Evolutionary conservation across 2,329 filamentous ascomycete species (phyloP).

Genomic region (Ascochyta rabiei): DNA sequence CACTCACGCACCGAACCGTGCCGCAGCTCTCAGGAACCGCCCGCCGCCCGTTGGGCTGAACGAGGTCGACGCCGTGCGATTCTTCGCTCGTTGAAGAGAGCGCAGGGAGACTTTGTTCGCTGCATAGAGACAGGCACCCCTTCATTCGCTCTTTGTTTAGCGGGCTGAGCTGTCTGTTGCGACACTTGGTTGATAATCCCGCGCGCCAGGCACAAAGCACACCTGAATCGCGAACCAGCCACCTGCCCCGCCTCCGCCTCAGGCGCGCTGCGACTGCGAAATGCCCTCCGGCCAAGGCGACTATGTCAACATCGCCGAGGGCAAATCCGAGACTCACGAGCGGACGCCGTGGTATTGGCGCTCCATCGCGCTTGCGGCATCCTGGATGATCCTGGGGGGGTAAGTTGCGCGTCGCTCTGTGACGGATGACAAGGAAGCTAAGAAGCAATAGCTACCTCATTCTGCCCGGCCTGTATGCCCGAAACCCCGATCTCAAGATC

Average conservation of each 20-base stretch:
- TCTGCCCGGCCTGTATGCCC: constrained; percentile 55
- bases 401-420: constrained; percentile 30
- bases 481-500: constrained; percentile 47
- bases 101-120: not conserved
- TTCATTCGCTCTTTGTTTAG: constrained; percentile 1
- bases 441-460: constrained; percentile 53
- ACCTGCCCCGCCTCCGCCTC: constrained; percentile 22
- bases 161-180: not conserved
- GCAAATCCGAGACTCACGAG: constrained; percentile 27
- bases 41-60: constrained; percentile 13
- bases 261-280: constrained; percentile 30
- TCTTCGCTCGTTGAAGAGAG: constrained; percentile 3
- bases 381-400: constrained; percentile 58
- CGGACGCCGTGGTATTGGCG: constrained; percentile 56
- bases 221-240: constrained; percentile 28
- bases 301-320: constrained; percentile 39
- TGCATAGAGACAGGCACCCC: constrained; percentile 2
- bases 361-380: constrained; percentile 50
- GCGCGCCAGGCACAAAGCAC: constrained; percentile 19
- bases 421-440: constrained; percentile 14
- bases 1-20: constrained; percentile 17
- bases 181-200: constrained; percentile 6
- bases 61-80: constrained; percentile 14
- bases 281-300: constrained; percentile 39
- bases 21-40: constrained; percentile 17